Conservation (phyloP, 2,329 filamentous ascomycete genomes). For the Exserohilum turcica region DNA sequence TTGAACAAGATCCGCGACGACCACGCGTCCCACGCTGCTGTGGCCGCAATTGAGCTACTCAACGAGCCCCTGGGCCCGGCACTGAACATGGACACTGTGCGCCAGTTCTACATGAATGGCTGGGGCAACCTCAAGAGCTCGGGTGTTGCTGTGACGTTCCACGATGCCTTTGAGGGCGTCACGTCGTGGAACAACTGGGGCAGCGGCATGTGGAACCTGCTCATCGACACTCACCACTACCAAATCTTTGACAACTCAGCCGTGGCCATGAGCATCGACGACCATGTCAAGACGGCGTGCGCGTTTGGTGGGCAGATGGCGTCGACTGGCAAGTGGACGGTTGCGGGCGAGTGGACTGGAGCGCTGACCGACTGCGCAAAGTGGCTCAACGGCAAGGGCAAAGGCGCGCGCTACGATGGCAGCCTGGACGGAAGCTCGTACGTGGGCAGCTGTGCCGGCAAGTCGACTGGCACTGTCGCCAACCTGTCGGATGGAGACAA, state of each 20-base stretch:
- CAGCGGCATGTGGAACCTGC: slow-evolving; percentile 50
- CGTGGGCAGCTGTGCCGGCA: slow-evolving; percentile 53
- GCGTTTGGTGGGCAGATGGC: slow-evolving; percentile 54
- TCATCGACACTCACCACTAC: slow-evolving; percentile 57
- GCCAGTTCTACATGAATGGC: slow-evolving; percentile 56
- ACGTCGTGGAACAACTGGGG: slow-evolving; percentile 53
- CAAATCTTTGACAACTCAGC: slow-evolving; percentile 52
- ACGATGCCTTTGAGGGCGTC: slow-evolving; percentile 55
- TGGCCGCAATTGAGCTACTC: slow-evolving; percentile 54
- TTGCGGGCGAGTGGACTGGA: slow-evolving; percentile 56
- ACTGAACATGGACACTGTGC: slow-evolving; percentile 51
- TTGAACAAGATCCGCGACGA: slow-evolving; percentile 56
- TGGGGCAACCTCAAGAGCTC: slow-evolving; percentile 53
- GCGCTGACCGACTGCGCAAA: slow-evolving; percentile 56
- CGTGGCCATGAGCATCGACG: slow-evolving; percentile 45
- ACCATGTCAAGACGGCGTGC: slow-evolving; percentile 52
- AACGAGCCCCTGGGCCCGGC: slow-evolving; percentile 55
- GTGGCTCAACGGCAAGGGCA: slow-evolving; percentile 55
- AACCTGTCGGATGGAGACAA: slow-evolving; percentile 50
- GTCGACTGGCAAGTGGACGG: slow-evolving; percentile 53
- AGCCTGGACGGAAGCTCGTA: slow-evolving; percentile 45
- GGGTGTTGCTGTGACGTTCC: slow-evolving; percentile 52
- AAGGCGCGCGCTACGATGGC: slow-evolving; percentile 55
- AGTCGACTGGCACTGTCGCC: slow-evolving; percentile 51
- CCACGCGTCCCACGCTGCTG: slow-evolving; percentile 51